Base-by-base conservation (phyloP, 1,139 yeast genomes). In the Nakaseomyces nivariensis region DNA sequence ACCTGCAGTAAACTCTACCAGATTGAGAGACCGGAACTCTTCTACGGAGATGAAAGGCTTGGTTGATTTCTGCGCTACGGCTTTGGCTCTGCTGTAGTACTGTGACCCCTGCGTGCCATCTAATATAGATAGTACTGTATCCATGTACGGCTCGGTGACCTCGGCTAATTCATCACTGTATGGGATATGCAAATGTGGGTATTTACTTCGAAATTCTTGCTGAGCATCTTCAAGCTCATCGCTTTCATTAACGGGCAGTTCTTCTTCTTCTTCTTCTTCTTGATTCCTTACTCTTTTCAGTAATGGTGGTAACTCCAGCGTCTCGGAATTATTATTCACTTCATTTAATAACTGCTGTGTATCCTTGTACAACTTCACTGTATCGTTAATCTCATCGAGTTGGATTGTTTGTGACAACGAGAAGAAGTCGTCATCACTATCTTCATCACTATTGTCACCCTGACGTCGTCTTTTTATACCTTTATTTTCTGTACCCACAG, bases 1-100 rank as follows among this genome's bases (percentile, higher is more conserved):
- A 0, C 90, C 90, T n/a, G 79, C 80, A 8, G 71, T 67, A 56
- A 76, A 81, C 26, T 62, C 57, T 11, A 65, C 57, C 69, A 82
- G 74, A 33, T 78, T 72, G 24, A 81, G 60, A 11, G 65, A 66
- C 58, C 75, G 68, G 45, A 77, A 70, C 45, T 81, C 85, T 26
- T 67, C 61, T 24, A 68, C 69, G 3, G 82, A 70, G 56, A 83
- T 67, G 0, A 75, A 67, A 3, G 74, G 69, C 40, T 73, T 69
- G 1, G 61, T 54, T 0, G 83, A 78, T 0, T 58, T 53, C 9
- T 64, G 54, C 24, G 63, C 65, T 46, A 73, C 71, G 8, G 59
- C 54, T 33, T 71, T 69, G 0, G 88, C 88, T 31, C 70, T 52
- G 2, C 65, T 67, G 57, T 79, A 81, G 61, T 73, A 82, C 29